Evolutionary conservation across 2,329 filamentous ascomycete species (phyloP), one percentile per base, ranked within the genome.

Genomic region (Colletotrichum falcatum): DNA sequence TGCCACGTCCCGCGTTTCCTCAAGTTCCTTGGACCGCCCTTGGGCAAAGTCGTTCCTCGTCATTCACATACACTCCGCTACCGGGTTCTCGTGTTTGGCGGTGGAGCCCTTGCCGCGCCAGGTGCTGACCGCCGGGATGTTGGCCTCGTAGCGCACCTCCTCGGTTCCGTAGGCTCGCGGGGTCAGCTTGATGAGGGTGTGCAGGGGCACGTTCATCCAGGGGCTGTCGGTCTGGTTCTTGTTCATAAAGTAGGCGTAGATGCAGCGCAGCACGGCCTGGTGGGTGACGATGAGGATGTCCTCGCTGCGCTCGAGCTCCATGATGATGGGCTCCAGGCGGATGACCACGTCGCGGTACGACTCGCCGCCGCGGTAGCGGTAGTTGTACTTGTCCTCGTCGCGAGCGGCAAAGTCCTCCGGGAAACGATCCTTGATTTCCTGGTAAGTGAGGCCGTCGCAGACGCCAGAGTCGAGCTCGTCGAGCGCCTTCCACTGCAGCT

Each of bases 381-480:
- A 99, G 84, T 99, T 98, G 89, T 98, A 98, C 83, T 99, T 99
- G 86, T 99, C 96, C 75, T 97, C 94, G 81, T 99, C 96, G 73
- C 96, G 94, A 42, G 95, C 94, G 60, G 91, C 90, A 83, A 99
- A 99, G 83, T 99, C 96, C 75, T 98, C 95, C 0, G 96, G 96
- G 79, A 94, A 98, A 65, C 88, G 85, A 77, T 97, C 90, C 77
- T 96, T 94, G 78, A 99, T 98, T 79, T 99, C 92, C 77, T 94
- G 93, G 80, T 98, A 98, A 1, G 96, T 99, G 80, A 98, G 90
- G 65, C 95, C 95, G 77, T 99, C 96, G 83, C 96, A 99, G 58
- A 98, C 94, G 61, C 96, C 96, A 1, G 94, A 95, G 80, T 99
- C 96, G 46, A 99, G 91, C 83, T 99, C 96, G 78, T 99, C 96